Evolutionary conservation across 768 basidiomycete genomes (phyloP), one percentile per base, ranked within the genome.

Genomic region (Rhodocollybia butyracea): DNA sequence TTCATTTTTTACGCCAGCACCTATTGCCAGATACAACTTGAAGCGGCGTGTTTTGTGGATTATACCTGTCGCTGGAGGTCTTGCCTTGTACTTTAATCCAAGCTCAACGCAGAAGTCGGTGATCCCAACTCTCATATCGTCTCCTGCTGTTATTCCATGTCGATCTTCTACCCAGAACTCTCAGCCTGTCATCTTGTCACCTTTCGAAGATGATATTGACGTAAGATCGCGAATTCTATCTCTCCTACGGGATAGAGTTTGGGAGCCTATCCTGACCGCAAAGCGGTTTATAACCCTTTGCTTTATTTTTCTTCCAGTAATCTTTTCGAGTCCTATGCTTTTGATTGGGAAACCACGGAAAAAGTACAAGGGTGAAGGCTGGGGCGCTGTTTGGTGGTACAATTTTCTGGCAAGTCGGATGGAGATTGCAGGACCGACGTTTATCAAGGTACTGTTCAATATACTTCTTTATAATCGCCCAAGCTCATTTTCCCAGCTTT

Each of bases 311-410:
- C 70, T 88, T 3, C 97, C 97, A 1, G 92, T 98, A 56, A 81
- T 99, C 50, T 42, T 95, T 45, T 76, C 84, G 2, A 80, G 84
- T 47, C 95, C 96, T 0, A 90, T 98, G 84, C 75, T 98, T 19
- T 75, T 95, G 24, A 72, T 87, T 8, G 89, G 85, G 19, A 74
- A 69, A 31, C 80, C 78, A 19, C 77, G 82, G 52, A 73, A 73
- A 41, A 70, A 72, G 46, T 74, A 83, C 42, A 80, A 79, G 12
- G 88, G 89, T 15, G 93, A 95, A 59, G 80, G 84, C 62, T 94
- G 92, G 92, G 94, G 94, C 34, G 94, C 93, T 1, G 79, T 94
- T 3, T 97, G 94, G 96, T 99, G 97, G 97, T 98, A 50, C 27
- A 22, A 79, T n/a, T 80, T 92, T 50, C 74, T 99, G 15, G 92